A percentile compares a stretch with the other conserved stretches of the same genome.
phyloP scores from a whole-genome alignment of 371 early-diverging fungal genomes.

The Batrachochytrium dendrobatidis region DNA sequence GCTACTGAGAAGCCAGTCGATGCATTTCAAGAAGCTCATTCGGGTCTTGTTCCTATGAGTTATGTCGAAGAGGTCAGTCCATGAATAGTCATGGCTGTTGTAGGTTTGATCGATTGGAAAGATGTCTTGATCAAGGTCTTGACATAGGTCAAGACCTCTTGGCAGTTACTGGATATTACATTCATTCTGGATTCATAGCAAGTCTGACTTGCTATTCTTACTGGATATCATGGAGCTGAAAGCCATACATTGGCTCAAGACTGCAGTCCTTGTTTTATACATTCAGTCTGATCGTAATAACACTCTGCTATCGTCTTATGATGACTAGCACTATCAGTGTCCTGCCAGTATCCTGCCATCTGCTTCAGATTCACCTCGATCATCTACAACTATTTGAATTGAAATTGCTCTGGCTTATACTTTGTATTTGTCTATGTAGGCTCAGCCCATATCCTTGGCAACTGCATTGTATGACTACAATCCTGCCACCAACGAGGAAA shows the following conservation, averaged over 20 bases:
- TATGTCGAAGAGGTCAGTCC: constrained; percentile 33
- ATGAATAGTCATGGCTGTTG: background rate
- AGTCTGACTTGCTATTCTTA: background rate
- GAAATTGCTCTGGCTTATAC: background rate
- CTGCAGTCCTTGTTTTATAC: background rate
- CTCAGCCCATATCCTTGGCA: constrained; percentile 17
- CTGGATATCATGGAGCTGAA: background rate
- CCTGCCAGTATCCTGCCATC: background rate
- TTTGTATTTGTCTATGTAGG: constrained; percentile 9
- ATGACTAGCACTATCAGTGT: background rate
- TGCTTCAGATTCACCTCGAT: no score
- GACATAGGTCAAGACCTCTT: background rate
- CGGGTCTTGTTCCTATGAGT: constrained; percentile 35
- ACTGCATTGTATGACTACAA: constrained; percentile 76
- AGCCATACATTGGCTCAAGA: background rate
- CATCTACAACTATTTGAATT: background rate
- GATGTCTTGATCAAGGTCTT: background rate
- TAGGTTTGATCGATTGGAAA: background rate
- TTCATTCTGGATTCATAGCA: background rate
- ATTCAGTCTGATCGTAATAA: background rate
- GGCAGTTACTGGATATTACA: background rate
- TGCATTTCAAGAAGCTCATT: constrained; percentile 27
- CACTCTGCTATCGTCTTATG: no score
- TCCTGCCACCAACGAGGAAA: constrained; percentile 79
- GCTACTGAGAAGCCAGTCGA: constrained; percentile 23